Percentiles rank a stretch among this genome's conserved stretches.
Conservation (phyloP, 192 early-diverging fungal genomes). For the Diversispora epigaea region DNA sequence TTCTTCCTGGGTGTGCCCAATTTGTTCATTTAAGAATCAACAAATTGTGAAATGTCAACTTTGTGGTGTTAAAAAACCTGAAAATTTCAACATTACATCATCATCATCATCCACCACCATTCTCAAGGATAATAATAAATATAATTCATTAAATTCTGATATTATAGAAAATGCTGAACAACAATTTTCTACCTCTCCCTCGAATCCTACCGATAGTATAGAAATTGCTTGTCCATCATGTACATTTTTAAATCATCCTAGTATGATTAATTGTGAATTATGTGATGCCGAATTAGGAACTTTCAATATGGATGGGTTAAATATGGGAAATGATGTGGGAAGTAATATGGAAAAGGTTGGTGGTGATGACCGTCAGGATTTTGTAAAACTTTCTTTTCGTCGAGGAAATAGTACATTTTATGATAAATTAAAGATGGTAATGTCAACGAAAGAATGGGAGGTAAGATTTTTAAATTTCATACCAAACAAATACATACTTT, state of each 20-base stretch:
- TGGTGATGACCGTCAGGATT: not conserved
- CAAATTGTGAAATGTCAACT: conserved; percentile 48
- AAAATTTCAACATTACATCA: not conserved
- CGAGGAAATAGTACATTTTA: conserved; percentile 68
- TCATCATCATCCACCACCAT: not conserved
- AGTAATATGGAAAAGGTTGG: not conserved
- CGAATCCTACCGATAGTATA: not conserved
- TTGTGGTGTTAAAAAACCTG: conserved; percentile 55
- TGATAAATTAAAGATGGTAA: conserved; percentile 59
- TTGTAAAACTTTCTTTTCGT: conserved; percentile 79
- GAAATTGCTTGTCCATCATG: conserved; percentile 68
- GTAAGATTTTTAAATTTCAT: conserved; percentile 33
- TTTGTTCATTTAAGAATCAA: conserved; percentile 54
- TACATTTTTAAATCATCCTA: conserved; percentile 86
- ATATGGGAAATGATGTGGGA: not conserved
- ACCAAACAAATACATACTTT: too few relatives aligned
- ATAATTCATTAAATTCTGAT: too few relatives aligned
- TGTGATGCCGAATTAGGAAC: conserved; percentile 67
- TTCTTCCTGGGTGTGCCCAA: conserved; percentile 52
- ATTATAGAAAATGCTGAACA: not conserved
- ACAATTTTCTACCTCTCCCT: not conserved
- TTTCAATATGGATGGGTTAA: conserved; percentile 12
- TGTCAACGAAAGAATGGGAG: conserved; percentile 67
- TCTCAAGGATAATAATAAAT: not conserved
- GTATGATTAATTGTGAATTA: conserved; percentile 80